phyloP scores from a whole-genome alignment of 306 rosid genomes.

The Castanea mollissima region DNA sequence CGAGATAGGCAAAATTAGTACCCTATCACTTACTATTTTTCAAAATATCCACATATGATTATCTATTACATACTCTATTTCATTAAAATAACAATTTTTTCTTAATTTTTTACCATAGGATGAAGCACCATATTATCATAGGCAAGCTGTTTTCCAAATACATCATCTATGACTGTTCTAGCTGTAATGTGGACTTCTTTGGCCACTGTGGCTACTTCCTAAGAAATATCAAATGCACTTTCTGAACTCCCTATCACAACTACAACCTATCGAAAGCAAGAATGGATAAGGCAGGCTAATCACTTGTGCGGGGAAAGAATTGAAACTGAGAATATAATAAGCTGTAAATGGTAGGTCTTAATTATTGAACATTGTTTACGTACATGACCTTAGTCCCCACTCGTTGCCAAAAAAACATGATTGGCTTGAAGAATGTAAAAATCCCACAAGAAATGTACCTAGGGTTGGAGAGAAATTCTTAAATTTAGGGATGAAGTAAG shows the following conservation, averaged over 20 bases:
- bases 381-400: too few species aligned
- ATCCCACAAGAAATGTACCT: too few species aligned
- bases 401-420: too few species aligned
- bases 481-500: too few species aligned
- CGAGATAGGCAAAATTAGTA: too few species aligned
- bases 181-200: conserved; percentile 75
- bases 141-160: conserved; percentile 40
- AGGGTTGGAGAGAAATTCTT: too few species aligned
- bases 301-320: not conserved
- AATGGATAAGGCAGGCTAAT: not conserved
- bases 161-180: conserved; percentile 35
- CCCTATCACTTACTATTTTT: too few species aligned
- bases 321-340: not conserved
- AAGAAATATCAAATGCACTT: conserved; percentile 71
- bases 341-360: not conserved
- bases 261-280: conserved; percentile 44
- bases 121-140: conserved; percentile 69
- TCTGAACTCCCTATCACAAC: conserved; percentile 66
- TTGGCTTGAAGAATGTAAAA: too few species aligned
- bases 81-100: too few species aligned
- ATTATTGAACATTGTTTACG: too few species aligned
- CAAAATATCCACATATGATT: too few species aligned
- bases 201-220: conserved; percentile 64
- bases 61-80: too few species aligned
- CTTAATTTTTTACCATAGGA: conserved; percentile 53